Conservation (phyloP, 202 grass and related monocot species). For the Schoenoplectus triqueter region DNA sequence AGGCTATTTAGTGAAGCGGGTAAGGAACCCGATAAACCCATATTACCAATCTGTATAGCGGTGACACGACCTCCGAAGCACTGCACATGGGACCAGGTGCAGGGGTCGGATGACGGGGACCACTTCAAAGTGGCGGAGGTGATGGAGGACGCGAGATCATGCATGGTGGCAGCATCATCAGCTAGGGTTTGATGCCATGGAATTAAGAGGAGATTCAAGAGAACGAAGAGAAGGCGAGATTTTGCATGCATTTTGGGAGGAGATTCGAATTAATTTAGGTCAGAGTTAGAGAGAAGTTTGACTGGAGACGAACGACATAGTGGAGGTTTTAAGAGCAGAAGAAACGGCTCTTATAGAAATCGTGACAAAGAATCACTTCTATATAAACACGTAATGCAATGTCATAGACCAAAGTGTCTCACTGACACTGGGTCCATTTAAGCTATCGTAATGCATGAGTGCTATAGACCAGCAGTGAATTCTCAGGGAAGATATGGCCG, state of each 20-base stretch:
- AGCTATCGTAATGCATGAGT: neutral
- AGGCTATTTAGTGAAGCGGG: conserved; percentile 39
- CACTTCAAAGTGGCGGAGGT: conserved; percentile 33
- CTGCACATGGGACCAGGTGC: conserved; percentile 41
- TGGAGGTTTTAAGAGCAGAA: conserved; percentile 33
- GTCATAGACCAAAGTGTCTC: neutral
- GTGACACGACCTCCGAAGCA: conserved; percentile 41
- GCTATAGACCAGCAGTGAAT: neutral
- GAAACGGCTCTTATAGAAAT: conserved; percentile 39
- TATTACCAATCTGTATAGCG: conserved; percentile 42
- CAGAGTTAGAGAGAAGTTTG: conserved; percentile 2
- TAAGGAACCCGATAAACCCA: conserved; percentile 36
- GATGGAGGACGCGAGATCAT: conserved; percentile 23
- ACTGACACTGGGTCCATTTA: neutral
- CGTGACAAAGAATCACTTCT: neutral
- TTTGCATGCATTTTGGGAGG: conserved; percentile 26
- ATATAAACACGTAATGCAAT: neutral
- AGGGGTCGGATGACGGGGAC: conserved; percentile 40
- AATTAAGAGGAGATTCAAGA: neutral
- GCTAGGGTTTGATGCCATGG: conserved; percentile 6
- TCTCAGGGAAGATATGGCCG: neutral
- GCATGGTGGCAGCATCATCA: conserved; percentile 45
- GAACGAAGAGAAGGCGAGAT: neutral
- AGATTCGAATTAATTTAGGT: neutral
- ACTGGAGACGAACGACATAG: neutral